phyloP scores from a whole-genome alignment of 805 yeast genomes.

The Vanderwaltozyma polyspora region DNA sequence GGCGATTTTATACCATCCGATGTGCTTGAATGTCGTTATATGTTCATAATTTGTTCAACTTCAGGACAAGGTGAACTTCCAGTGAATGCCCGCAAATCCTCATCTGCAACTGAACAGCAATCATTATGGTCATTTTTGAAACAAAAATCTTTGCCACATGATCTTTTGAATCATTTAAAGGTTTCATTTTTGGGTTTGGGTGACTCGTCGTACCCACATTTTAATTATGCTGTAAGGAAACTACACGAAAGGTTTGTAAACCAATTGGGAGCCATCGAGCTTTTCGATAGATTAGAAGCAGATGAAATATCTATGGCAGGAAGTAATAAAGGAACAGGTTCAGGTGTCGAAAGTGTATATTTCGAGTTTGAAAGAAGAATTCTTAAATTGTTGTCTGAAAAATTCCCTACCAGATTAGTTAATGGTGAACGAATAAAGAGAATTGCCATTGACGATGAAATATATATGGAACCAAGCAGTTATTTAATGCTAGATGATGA shows the following conservation, averaged over 20 bases:
- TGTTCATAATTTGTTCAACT: slow-evolving; percentile 57
- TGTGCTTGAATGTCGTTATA: slow-evolving; percentile 37
- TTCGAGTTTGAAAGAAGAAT: slow-evolving; percentile 58
- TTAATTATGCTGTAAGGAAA: slow-evolving; percentile 79
- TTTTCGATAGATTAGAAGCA: slow-evolving; percentile 71
- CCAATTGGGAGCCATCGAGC: slow-evolving; percentile 73
- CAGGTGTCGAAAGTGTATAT: slow-evolving; percentile 57
- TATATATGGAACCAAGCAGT: slow-evolving; percentile 21
- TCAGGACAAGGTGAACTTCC: slow-evolving; percentile 96
- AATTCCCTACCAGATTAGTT: slow-evolving; percentile 28
- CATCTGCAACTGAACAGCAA: slow-evolving; percentile 8
- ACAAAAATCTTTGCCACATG: slow-evolving; percentile 49
- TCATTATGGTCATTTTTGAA: slow-evolving; percentile 64
- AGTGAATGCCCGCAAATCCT: slow-evolving; percentile 44
- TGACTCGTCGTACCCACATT: slow-evolving; percentile 82
- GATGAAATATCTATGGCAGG: slow-evolving; percentile 79
- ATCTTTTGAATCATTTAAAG: slow-evolving; percentile 47
- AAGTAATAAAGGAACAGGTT: slow-evolving; percentile 24
- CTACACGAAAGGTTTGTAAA: slow-evolving; percentile 57
- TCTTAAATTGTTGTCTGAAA: slow-evolving; percentile 26
- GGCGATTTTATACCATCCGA: slow-evolving; percentile 50
- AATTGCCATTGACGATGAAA: slow-evolving; percentile 12
- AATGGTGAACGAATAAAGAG: slow-evolving; percentile 13
- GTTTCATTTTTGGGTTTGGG: slow-evolving; percentile 84
- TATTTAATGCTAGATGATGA: slow-evolving; percentile 9